A percentile compares a stretch with the other conserved stretches of the same genome.
Evolutionary conservation across 345 rosid species (phyloP).

Genomic region (Euclidium syriacum): DNA sequence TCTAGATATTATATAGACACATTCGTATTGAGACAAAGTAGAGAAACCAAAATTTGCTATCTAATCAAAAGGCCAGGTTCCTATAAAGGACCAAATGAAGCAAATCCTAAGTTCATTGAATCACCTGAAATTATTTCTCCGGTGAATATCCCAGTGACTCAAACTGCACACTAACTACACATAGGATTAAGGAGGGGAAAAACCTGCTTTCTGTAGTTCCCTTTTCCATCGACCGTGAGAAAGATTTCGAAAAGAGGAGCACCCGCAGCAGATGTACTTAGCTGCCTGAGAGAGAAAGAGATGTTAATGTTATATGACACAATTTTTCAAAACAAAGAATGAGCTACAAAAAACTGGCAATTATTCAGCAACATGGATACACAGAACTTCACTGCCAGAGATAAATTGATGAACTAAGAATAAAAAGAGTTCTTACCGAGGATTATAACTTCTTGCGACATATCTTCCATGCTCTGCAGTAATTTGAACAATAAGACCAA

Average conservation of each 20-base stretch:
- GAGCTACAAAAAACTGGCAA: not conserved
- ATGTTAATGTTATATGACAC: constrained; percentile 15
- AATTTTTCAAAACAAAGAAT: not conserved
- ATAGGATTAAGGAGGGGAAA: constrained; percentile 4
- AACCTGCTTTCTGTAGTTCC: constrained; percentile 83
- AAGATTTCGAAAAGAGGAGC: constrained; percentile 85
- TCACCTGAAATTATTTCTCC: not conserved
- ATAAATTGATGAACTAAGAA: constrained; percentile 5
- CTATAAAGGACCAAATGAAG: not conserved
- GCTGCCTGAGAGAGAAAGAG: constrained; percentile 56
- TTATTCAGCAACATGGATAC: not conserved
- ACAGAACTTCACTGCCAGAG: not conserved
- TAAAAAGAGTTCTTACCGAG: constrained; percentile 47
- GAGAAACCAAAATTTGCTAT: constrained; percentile 4
- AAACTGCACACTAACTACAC: not conserved
- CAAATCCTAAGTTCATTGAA: not conserved
- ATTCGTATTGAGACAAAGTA: not conserved
- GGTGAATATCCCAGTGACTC: not conserved
- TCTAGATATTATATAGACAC: not conserved
- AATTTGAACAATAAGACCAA: constrained; percentile 74
- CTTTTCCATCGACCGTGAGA: constrained; percentile 57
- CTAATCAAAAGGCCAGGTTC: not conserved
- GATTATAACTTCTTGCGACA: constrained; percentile 76
- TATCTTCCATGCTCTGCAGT: constrained; percentile 97
- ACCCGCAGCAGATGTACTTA: constrained; percentile 62